Evolutionary conservation across 768 basidiomycete species (phyloP), one percentile per base, ranked within the genome.

Genomic region (Boletus vinaceobasis): DNA sequence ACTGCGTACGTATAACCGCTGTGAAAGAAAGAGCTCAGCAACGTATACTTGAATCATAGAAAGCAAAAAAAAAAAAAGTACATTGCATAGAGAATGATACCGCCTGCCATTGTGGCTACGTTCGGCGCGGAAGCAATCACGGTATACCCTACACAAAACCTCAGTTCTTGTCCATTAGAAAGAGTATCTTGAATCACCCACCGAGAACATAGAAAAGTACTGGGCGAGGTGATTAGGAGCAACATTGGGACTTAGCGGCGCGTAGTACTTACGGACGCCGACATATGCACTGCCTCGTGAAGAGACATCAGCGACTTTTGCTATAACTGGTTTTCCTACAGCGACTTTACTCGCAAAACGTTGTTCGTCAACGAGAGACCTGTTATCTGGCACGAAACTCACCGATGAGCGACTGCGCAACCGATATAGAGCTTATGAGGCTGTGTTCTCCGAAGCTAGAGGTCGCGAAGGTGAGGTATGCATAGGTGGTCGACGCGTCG

Each of bases 251-350:
- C 14, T 15, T 15, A 17, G 15, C 40, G n/a, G 27, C n/a, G 4
- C 15, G 40, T 17, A 78, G 40, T 17, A 78, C 82, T 74, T 60
- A 83, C 82, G 63, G 52, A 86, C 82, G 37, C 77, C 57, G 29
- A 78, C 71, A 63, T 83, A 89, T 1, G 86, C 84, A 39, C 76
- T 77, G 19, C 83, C 85, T 61, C 88, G 78, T 23, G 87, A 88
- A 14, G 80, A 73, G 8, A 87, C 81, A 65, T 90, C 88, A 9
- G 87, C 82, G 38, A 88, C 67, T 69, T 89, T 89, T 1, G 88
- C 87, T 57, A 88, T 82, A 36, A 87, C 74, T 1, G 88, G 88
- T 71, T 89, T 88, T 21, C 75, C 75, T 26, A 80, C 74, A 37
- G 77, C 79, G 53, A 77, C 73, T 65, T 65, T 63, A 66, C 6